These are phyloP conservation scores for Xylaria cubensis DNA, from an alignment of 495 filamentous ascomycete genomes.

Conservation along the genomic window DNA sequence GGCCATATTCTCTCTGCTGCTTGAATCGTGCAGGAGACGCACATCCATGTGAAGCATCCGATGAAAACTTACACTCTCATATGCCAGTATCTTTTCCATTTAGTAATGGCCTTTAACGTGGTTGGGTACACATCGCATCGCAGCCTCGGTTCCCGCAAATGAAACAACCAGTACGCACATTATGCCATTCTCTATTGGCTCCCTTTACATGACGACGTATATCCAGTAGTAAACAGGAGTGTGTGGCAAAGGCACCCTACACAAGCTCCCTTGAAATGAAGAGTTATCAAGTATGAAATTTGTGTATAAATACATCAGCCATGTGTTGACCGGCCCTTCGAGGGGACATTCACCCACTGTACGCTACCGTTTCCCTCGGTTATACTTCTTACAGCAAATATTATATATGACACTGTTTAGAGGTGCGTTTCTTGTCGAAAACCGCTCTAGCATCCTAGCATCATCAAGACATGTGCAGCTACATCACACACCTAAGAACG, in stretches of 20 bases:
- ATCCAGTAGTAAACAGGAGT: slow-evolving; percentile 6
- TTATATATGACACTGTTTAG: not conserved
- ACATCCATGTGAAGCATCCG: slow-evolving; percentile 19
- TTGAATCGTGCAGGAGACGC: slow-evolving; percentile 16
- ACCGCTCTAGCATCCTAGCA: slow-evolving; percentile 14
- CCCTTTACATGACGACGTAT: slow-evolving; percentile 18
- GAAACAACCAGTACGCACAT: slow-evolving; percentile 23
- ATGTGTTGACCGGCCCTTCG: not conserved
- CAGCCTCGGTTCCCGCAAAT: slow-evolving; percentile 14
- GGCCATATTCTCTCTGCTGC: not conserved
- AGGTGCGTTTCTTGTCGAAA: slow-evolving; percentile 18
- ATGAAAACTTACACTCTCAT: slow-evolving; percentile 8
- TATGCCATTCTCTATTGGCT: slow-evolving; percentile 18
- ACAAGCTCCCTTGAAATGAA: slow-evolving; percentile 4
- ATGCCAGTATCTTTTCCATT: slow-evolving; percentile 13
- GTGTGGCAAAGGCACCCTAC: slow-evolving; percentile 20
- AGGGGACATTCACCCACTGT: not conserved
- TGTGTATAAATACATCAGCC: slow-evolving; percentile 21
- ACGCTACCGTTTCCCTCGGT: not conserved
- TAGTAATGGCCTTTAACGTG: slow-evolving; percentile 15
- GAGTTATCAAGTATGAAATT: not conserved
- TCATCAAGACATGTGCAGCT: slow-evolving; percentile 48
- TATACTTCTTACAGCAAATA: not conserved
- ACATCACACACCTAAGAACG: slow-evolving; percentile 48
- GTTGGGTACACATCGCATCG: slow-evolving; percentile 20